Evolutionary conservation across 176 grass and related monocot species (phyloP).

Genomic region (Echinochloa phyllopogon): DNA sequence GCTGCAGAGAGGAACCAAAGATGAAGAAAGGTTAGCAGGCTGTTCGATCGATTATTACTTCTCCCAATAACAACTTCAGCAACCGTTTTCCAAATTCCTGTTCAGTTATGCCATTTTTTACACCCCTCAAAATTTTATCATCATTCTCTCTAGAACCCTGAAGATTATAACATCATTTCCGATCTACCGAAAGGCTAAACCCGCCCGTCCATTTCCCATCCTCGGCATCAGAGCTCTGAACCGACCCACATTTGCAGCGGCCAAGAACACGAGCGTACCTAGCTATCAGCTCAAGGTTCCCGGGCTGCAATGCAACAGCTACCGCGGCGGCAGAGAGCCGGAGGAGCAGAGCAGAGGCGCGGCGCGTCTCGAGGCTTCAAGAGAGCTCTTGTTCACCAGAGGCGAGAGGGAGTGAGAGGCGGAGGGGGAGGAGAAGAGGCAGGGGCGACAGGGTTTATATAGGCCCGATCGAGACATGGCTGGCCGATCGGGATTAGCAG

Average conservation of each 20-base stretch:
- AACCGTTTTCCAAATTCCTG: not conserved
- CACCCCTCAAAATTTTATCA: not conserved
- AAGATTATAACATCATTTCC: not conserved
- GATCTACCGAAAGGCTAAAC: not conserved
- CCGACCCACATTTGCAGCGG: conserved; percentile 51
- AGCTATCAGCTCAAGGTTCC: conserved; percentile 24
- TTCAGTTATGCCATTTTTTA: not conserved
- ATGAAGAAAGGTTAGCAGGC: conserved; percentile 19
- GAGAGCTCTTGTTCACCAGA: conserved; percentile 7
- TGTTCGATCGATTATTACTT: not conserved
- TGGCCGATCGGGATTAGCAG: conserved; percentile 25
- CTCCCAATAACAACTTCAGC: not conserved
- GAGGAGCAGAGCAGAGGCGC: not conserved
- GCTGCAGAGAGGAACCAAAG: conserved; percentile 31
- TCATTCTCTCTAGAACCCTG: not conserved
- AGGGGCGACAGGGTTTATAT: conserved; percentile 63
- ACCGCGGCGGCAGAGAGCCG: conserved; percentile 4
- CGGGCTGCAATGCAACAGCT: conserved; percentile 41
- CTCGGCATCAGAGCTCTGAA: not conserved
- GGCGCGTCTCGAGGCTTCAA: conserved; percentile 23
- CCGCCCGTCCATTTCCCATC: conserved; percentile 1
- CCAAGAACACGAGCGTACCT: conserved; percentile 53
- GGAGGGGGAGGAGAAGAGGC: conserved; percentile 58
- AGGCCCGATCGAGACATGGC: conserved; percentile 41
- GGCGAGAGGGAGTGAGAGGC: conserved; percentile 36